phyloP scores from a whole-genome alignment of 2,329 filamentous ascomycete species.

The Clonostachys chloroleuca region DNA sequence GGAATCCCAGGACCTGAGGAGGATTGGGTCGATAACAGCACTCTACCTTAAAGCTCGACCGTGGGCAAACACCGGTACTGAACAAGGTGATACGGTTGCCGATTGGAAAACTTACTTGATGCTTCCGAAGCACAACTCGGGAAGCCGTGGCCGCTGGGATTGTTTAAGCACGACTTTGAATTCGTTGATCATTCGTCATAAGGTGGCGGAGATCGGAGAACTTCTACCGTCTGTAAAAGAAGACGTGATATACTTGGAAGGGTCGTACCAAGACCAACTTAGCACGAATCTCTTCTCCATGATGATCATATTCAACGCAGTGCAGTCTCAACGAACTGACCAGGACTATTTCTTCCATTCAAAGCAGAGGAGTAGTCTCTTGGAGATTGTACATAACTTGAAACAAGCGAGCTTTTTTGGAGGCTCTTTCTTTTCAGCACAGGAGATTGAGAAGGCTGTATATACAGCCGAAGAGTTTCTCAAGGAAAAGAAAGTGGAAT shows the following conservation, averaged over 20 bases:
- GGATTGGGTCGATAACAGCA: conserved; percentile 60
- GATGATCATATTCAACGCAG: conserved; percentile 78
- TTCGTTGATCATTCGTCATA: conserved; percentile 77
- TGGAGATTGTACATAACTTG: conserved; percentile 70
- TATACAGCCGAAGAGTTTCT: conserved; percentile 67
- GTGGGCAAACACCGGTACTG: conserved; percentile 61
- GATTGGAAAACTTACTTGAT: conserved; percentile 73
- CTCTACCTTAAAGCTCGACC: conserved; percentile 74
- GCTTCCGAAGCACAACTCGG: conserved; percentile 44
- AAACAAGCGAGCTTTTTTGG: conserved; percentile 82
- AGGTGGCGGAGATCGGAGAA: conserved; percentile 62
- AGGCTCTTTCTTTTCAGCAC: conserved; percentile 67
- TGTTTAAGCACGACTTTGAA: conserved; percentile 69
- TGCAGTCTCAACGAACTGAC: conserved; percentile 81
- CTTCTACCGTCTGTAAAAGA: conserved; percentile 71
- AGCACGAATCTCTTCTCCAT: conserved; percentile 82
- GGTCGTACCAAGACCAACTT: conserved; percentile 79
- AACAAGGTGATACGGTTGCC: conserved; percentile 51
- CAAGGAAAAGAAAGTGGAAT: conserved; percentile 51
- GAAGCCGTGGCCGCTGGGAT: conserved; percentile 51
- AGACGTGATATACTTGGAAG: conserved; percentile 68
- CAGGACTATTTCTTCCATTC: conserved; percentile 86
- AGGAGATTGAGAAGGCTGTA: conserved; percentile 60
- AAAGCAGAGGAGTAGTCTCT: conserved; percentile 62
- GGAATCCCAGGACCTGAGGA: conserved; percentile 61